phyloP scores from a whole-genome alignment of 177 flowering plant genomes.

The Telopea speciosissima region DNA sequence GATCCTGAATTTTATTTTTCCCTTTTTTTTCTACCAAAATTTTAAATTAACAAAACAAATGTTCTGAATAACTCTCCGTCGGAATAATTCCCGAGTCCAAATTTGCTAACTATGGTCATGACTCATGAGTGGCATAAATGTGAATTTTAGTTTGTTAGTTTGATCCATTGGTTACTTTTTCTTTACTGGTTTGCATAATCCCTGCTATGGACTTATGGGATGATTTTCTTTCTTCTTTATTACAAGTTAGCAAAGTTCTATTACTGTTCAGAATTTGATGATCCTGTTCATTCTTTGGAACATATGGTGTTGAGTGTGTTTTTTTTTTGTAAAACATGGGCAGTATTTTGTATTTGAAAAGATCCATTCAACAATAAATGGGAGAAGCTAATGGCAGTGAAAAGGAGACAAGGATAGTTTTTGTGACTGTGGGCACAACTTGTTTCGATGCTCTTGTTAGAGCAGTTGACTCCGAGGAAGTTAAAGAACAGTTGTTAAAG shows the following conservation, averaged over 20 bases:
- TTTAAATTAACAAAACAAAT: too few relatives aligned
- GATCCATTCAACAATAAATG: slow-evolving; percentile 1
- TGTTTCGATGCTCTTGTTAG: slow-evolving; percentile 70
- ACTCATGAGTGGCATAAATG: too few relatives aligned
- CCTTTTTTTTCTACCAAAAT: too few relatives aligned
- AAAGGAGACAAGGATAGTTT: slow-evolving; percentile 32
- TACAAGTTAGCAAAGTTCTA: neutral
- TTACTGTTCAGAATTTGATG: neutral
- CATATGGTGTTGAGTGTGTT: neutral
- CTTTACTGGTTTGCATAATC: neutral
- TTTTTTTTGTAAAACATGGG: neutral
- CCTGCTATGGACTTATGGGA: neutral
- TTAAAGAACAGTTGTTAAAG: slow-evolving; percentile 42
- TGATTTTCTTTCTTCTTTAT: neutral
- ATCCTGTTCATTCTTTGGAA: neutral
- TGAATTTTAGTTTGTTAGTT: neutral
- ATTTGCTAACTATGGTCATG: too few relatives aligned
- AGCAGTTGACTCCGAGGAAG: slow-evolving; percentile 50
- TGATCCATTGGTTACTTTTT: neutral
- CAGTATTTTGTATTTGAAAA: neutral
- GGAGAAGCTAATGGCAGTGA: slow-evolving; percentile 2
- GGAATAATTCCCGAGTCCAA: too few relatives aligned
- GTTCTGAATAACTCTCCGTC: too few relatives aligned
- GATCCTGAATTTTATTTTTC: too few relatives aligned
- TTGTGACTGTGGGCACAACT: slow-evolving; percentile 89